Base-by-base conservation (phyloP, 2,329 filamentous ascomycete genomes). In the Aspergillus fijiensis region DNA sequence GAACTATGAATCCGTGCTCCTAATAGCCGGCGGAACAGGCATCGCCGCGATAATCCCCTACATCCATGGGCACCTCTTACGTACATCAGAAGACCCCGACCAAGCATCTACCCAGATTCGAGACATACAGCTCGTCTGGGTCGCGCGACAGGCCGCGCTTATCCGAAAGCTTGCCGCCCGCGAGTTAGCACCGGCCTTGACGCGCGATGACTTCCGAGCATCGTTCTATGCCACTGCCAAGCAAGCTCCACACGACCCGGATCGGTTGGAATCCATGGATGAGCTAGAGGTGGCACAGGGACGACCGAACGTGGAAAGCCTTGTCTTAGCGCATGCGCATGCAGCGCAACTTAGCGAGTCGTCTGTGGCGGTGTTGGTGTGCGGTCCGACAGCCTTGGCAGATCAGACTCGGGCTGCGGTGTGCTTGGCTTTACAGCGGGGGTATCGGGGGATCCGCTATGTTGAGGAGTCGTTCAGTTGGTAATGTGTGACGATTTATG, bases 1-100 rank as follows among this genome's bases (percentile, higher is more conserved):
- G 56, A 69, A 66, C 5, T 83, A 79, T 63, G 74, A 87, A 59
- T 84, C 86, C 6, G 70, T 77, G 3, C 71, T 87, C 16, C 81
- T 85, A 0, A 69, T 85, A 9, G 82, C 75, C 4, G 70, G 69
- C 27, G 70, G 71, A 6, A 72, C 65, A 4, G 68, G 70, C 14
- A 63, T 67, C 7, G 65, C 67, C 75, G 82, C 57, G 75, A 87
- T 64, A 73, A 84, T 59, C 74, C 84, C 76, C 2, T 76, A 77
- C 53, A 69, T 78, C 42, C 70, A 75, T 33, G 72, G 75, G 10
- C 72, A 74, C 55, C 56, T 75, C 16, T 55, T 57, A 5, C 66
- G 66, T 2, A 67, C 64, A 4, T 54, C 58, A 2, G 35, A 58
- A 5, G 55, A 48, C 7, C 42, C 57, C 4, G 60, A 61, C 0